Percentiles rank a stretch among this genome's conserved stretches.
Evolutionary conservation across 495 filamentous ascomycete species (phyloP).

Genomic region (Daldinia childiae): DNA sequence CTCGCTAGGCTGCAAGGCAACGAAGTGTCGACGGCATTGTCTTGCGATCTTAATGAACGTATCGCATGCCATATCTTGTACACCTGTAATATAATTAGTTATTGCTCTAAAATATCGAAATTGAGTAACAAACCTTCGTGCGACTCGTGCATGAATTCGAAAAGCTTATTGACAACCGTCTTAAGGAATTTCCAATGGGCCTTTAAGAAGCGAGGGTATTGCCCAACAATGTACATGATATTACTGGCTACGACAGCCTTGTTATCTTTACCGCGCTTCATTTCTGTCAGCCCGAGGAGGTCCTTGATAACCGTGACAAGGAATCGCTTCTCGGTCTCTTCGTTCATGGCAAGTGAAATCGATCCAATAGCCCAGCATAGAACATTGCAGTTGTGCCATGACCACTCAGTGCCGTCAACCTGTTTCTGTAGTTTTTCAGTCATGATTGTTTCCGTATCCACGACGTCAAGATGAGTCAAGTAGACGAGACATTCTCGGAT

Average conservation of each 20-base stretch:
- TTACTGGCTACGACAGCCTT: conserved; percentile 99
- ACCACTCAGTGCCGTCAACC: conserved; percentile 96
- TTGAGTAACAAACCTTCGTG: conserved; percentile 79
- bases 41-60: conserved; percentile 99
- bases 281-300: conserved; percentile 95
- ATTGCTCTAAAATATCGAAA: background rate
- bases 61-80: conserved; percentile 99
- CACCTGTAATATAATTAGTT: conserved; percentile 63
- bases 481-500: conserved; percentile 98
- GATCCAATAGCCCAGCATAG: conserved; percentile 99
- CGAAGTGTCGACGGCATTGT: conserved; percentile 97
- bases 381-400: conserved; percentile 99
- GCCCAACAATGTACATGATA: conserved; percentile 99
- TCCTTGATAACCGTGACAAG: conserved; percentile 99
- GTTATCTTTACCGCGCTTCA: conserved; percentile 99
- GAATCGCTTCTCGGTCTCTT: conserved; percentile 98
- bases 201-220: conserved; percentile 97
- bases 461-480: conserved; percentile 95
- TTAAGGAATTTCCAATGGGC: conserved; percentile 99
- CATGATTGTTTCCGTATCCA: conserved; percentile 98
- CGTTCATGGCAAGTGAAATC: conserved; percentile 98
- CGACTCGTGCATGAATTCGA: conserved; percentile 99
- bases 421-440: conserved; percentile 95
- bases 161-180: conserved; percentile 99
- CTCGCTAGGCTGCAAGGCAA: conserved; percentile 94